Percentiles rank a stretch among this genome's conserved stretches.
These are phyloP conservation scores for Flaveria sonorensis DNA, from an alignment of 129 eudicot species.

Conservation along the genomic window DNA sequence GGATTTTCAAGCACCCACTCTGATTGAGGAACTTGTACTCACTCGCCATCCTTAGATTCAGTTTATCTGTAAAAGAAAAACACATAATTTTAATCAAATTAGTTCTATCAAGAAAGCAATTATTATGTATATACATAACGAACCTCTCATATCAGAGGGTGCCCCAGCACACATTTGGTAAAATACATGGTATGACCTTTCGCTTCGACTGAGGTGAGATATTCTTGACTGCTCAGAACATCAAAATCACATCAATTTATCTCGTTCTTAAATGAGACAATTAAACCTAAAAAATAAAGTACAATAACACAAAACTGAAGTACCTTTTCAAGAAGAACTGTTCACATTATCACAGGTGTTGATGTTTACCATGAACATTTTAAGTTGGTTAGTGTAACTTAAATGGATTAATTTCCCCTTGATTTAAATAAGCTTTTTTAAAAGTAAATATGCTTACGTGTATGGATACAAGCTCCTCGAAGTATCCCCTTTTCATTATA, in stretches of 20 bases:
- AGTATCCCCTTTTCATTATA: conserved; percentile 62
- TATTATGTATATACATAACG: background rate
- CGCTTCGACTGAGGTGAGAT: conserved; percentile 77
- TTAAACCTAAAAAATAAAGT: background rate
- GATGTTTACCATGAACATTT: conserved; percentile 32
- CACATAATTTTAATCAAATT: background rate
- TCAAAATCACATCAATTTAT: conserved; percentile 18
- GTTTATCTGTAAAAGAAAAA: conserved; percentile 53
- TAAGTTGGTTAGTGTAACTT: conserved; percentile 24
- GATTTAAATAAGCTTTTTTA: background rate
- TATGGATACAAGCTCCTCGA: conserved; percentile 79
- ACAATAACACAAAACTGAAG: background rate
- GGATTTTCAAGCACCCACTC: conserved; percentile 72
- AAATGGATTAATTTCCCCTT: conserved; percentile 6
- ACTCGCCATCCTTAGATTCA: conserved; percentile 67
- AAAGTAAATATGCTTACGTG: conserved; percentile 56
- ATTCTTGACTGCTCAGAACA: conserved; percentile 77
- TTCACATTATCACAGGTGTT: conserved; percentile 29
- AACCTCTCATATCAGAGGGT: conserved; percentile 80
- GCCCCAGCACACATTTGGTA: conserved; percentile 97
- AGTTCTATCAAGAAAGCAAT: background rate
- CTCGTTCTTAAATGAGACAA: conserved; percentile 5
- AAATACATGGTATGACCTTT: conserved; percentile 92
- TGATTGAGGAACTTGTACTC: conserved; percentile 82
- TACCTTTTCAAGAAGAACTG: conserved; percentile 95